These are phyloP conservation scores for Fusarium nelsonii DNA, from an alignment of 2,329 filamentous ascomycete species.

Conservation along the genomic window DNA sequence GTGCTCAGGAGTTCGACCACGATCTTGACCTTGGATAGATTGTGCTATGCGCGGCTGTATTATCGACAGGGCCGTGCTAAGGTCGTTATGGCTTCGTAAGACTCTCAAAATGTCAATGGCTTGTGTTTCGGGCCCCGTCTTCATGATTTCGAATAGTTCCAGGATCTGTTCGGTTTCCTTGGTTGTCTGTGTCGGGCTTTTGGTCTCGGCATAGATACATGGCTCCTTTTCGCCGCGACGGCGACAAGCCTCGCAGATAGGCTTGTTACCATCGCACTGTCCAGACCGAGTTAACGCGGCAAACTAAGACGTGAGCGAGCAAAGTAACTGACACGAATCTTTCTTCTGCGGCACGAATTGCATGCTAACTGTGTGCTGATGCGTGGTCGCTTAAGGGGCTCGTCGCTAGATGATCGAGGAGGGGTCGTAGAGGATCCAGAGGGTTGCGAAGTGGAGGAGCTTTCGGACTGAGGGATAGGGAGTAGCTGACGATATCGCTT, in stretches of 20 bases:
- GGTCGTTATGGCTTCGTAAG: slow-evolving; percentile 19
- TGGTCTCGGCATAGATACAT: slow-evolving; percentile 20
- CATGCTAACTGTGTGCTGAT: slow-evolving; percentile 26
- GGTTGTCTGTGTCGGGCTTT: slow-evolving; percentile 6
- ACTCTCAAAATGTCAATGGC: slow-evolving; percentile 27
- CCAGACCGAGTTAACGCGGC: not conserved
- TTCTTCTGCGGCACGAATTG: slow-evolving; percentile 24
- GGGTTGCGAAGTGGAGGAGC: slow-evolving; percentile 6
- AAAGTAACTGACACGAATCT: slow-evolving; percentile 20
- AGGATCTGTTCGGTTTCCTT: slow-evolving; percentile 26
- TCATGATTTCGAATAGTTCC: slow-evolving; percentile 20
- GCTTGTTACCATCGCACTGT: slow-evolving; percentile 18
- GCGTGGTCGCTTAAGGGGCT: slow-evolving; percentile 23
- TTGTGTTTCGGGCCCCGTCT: slow-evolving; percentile 12
- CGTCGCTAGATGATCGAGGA: slow-evolving; percentile 7
- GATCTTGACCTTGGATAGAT: not conserved
- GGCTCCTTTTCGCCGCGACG: slow-evolving; percentile 14
- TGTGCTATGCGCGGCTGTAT: slow-evolving; percentile 5
- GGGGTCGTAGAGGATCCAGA: slow-evolving; percentile 21
- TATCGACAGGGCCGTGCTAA: slow-evolving; percentile 15
- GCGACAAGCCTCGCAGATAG: slow-evolving; percentile 19
- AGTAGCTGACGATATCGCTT: slow-evolving; percentile 34
- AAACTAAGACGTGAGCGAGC: too few species aligned
- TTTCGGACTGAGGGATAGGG: slow-evolving; percentile 7
- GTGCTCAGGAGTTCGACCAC: not conserved